Evolutionary conservation across 495 filamentous ascomycete genomes (phyloP), one percentile per base, ranked within the genome.

Genomic region (Clavariopsis aquatica): DNA sequence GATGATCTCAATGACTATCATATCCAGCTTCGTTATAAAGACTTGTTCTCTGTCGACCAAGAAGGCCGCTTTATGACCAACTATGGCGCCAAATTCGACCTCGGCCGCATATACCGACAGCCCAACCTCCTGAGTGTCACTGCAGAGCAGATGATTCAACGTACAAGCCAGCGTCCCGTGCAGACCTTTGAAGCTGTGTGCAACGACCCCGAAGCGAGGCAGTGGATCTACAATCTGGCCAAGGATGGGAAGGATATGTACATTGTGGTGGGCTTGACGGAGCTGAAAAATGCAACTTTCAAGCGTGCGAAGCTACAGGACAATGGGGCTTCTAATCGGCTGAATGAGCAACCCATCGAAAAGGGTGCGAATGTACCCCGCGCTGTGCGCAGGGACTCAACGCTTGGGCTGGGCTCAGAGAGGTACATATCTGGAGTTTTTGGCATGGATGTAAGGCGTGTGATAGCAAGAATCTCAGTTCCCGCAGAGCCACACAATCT

Each of bases 1-100:
- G 68, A 70, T 55, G 68, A 63, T 22, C 64, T 70, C 24, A 70
- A 70, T 36, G 68, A 70, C 68, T 70, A 70, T 54, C 64, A 67
- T 46, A 70, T 70, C 55, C 68, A 70, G 34, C 63, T 70, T 15
- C 63, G 68, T 0, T 70, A 70, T 64, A 66, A 67, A 47, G 68
- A 70, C 36, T 0, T 70, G 4, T 70, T 70, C 64, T 64, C 59
- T n/a, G 59, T 70, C 47, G 68, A 70, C 60, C 12, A 46, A 10
- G 64, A 70, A 59, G 68, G 68, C 54, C 68, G 68, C 55, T 70
- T 70, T 60, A 62, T 66, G 59, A 38, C 60, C 53, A 70, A 63
- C 55, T 70, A 67, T 56, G 68, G 68, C 59, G 68, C 64, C 36
- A 70, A 70, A 47, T 70, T 70, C 64, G 68, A 70, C 36, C 64